A percentile compares a stretch with the other conserved stretches of the same genome.
phyloP scores from a whole-genome alignment of 1,284 basidiomycete genomes.

The Fistulinella cinereoalba region DNA sequence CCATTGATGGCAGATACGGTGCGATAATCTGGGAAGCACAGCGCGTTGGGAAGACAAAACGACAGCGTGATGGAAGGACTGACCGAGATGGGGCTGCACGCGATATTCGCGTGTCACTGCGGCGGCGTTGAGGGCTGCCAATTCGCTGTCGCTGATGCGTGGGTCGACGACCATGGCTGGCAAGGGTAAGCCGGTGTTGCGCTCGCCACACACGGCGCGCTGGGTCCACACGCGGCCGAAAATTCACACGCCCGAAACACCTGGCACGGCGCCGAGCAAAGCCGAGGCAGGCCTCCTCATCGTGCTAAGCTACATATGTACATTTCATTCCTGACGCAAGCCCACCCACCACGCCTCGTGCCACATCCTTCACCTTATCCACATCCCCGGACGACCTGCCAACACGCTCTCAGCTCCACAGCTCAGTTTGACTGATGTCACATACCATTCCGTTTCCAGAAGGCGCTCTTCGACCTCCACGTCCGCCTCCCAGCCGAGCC shows the following conservation, averaged over 20 bases:
- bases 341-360: slow-evolving; percentile 32
- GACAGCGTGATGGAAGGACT: slow-evolving; percentile 27
- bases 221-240: background rate
- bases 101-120: slow-evolving; percentile 83
- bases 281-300: background rate
- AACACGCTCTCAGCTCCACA: slow-evolving; percentile 35
- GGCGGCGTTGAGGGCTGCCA: slow-evolving; percentile 82
- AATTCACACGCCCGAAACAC: background rate
- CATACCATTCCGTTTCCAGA: slow-evolving; percentile 80
- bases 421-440: background rate
- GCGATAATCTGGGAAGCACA: slow-evolving; percentile 71
- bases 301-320: slow-evolving; percentile 1
- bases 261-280: slow-evolving; percentile 7
- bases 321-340: slow-evolving; percentile 29
- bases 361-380: slow-evolving; percentile 34
- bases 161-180: slow-evolving; percentile 55
- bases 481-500: slow-evolving; percentile 61
- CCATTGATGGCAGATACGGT: slow-evolving; percentile 97
- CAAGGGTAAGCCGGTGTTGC: too few species aligned
- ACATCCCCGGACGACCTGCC: slow-evolving; percentile 43
- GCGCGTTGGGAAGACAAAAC: background rate
- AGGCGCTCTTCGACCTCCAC: slow-evolving; percentile 70
- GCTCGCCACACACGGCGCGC: too few species aligned
- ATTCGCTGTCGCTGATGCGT: slow-evolving; percentile 68
- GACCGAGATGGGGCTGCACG: slow-evolving; percentile 89